A percentile compares a stretch with the other conserved stretches of the same genome.
Conservation (phyloP, 495 filamentous ascomycete species). For the Chaetomium tenue region DNA sequence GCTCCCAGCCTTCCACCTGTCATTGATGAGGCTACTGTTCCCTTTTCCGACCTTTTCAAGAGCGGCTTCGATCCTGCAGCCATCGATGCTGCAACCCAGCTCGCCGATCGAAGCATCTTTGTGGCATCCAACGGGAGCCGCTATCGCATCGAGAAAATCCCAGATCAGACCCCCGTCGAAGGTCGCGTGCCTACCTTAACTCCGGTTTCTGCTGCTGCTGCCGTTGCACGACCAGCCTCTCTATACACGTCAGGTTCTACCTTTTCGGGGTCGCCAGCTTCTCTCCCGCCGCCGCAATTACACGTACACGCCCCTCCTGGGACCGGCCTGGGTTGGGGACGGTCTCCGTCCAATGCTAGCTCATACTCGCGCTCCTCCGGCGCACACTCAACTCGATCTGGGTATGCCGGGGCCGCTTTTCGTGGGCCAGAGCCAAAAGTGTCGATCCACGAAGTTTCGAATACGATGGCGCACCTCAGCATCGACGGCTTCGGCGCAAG, state of each 20-base stretch:
- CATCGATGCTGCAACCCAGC: constrained; percentile 34
- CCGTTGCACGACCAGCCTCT: not conserved
- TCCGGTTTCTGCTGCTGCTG: constrained; percentile 4
- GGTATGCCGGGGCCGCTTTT: constrained; percentile 7
- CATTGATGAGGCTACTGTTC: constrained; percentile 29
- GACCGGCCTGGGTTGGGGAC: constrained; percentile 23
- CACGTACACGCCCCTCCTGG: constrained; percentile 15
- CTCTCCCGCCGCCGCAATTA: constrained; percentile 2
- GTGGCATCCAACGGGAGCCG: constrained; percentile 34
- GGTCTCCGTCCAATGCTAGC: constrained; percentile 29
- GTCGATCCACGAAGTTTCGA: constrained; percentile 24
- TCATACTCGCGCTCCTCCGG: constrained; percentile 22
- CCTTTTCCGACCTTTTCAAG: constrained; percentile 37
- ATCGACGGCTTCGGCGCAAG: constrained; percentile 32
- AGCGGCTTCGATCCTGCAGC: constrained; percentile 34
- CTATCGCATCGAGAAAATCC: constrained; percentile 35
- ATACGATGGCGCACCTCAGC: constrained; percentile 30
- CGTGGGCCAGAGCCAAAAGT: constrained; percentile 18
- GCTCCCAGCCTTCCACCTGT: constrained; percentile 32
- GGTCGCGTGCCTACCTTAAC: constrained; percentile 17
- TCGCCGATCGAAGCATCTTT: constrained; percentile 35
- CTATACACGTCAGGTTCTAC: not conserved
- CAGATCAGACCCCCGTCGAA: constrained; percentile 11
- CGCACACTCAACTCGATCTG: constrained; percentile 15
- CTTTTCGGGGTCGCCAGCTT: not conserved